A percentile compares a stretch with the other conserved stretches of the same genome.
Conservation (phyloP, 208 protist genomes). For the Trypanosoma avium region DNA sequence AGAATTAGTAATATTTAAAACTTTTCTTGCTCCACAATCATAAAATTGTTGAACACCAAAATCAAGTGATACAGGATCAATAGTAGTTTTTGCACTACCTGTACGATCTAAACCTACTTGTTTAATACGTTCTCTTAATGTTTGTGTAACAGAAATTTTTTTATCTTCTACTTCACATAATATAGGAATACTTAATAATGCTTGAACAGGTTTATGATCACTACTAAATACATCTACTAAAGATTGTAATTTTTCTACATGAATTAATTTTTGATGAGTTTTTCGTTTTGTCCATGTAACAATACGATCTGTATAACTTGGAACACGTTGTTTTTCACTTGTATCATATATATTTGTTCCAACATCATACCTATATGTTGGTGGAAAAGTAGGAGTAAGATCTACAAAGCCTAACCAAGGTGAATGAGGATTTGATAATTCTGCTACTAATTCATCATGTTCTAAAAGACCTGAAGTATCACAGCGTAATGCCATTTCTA, state of each 20-base stretch:
- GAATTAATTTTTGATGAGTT: constrained; percentile 38
- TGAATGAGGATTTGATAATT: constrained; percentile 68
- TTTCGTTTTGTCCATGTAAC: constrained; percentile 58
- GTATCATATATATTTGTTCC: constrained; percentile 91
- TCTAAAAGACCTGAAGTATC: constrained; percentile 52
- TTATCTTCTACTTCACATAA: constrained; percentile 54
- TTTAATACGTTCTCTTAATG: constrained; percentile 43
- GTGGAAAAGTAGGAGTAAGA: constrained; percentile 69
- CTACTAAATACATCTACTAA: constrained; percentile 62
- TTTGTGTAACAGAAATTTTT: constrained; percentile 49
- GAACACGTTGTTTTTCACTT: constrained; percentile 89
- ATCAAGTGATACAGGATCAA: constrained; percentile 40
- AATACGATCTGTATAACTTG: constrained; percentile 90
- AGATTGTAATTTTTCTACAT: constrained; percentile 41
- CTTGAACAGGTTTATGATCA: constrained; percentile 86
- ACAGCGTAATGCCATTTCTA: constrained; percentile 36
- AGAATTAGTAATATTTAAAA: constrained; percentile 58
- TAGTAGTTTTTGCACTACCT: constrained; percentile 41
- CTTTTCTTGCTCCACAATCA: constrained; percentile 33
- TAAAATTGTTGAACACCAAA: constrained; percentile 73
- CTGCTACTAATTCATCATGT: constrained; percentile 79
- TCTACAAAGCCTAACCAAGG: constrained; percentile 77
- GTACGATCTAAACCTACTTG: constrained; percentile 46
- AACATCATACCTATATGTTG: constrained; percentile 92
- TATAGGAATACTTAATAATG: constrained; percentile 61